These are phyloP conservation scores for Rhodotorula sp. DNA, from an alignment of 1,284 basidiomycete species.

Conservation along the genomic window DNA sequence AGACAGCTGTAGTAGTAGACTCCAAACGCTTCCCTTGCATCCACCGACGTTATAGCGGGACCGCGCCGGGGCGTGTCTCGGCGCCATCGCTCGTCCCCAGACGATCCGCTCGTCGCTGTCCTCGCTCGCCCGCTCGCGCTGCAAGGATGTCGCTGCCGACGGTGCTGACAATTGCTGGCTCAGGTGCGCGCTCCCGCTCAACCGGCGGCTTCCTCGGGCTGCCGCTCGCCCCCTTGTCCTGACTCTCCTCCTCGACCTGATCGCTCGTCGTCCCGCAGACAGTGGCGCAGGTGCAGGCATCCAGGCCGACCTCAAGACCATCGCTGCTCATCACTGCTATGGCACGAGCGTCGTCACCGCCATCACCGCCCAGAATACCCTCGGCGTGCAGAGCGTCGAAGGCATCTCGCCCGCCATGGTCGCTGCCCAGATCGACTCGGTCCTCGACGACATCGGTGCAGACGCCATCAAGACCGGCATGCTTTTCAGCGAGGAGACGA, in stretches of 20 bases:
- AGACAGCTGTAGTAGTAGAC: too few relatives aligned
- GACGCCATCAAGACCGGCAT: conserved; percentile 88
- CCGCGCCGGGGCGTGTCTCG: background rate
- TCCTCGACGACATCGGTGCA: conserved; percentile 74
- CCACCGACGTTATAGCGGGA: too few relatives aligned
- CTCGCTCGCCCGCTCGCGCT: background rate
- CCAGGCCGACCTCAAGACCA: conserved; percentile 73
- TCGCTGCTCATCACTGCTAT: conserved; percentile 64
- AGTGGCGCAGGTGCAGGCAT: conserved; percentile 67
- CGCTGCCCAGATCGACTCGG: conserved; percentile 63
- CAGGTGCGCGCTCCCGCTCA: conserved; percentile 36
- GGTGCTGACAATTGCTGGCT: conserved; percentile 73
- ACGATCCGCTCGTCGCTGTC: background rate
- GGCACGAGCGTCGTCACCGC: conserved; percentile 87
- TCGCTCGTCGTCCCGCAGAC: conserved; percentile 54
- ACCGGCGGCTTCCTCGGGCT: background rate
- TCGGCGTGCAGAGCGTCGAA: conserved; percentile 75
- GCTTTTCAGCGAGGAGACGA: conserved; percentile 59
- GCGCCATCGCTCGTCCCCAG: background rate
- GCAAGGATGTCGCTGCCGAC: conserved; percentile 45
- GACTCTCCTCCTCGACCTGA: background rate
- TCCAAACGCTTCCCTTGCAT: too few relatives aligned
- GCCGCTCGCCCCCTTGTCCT: background rate
- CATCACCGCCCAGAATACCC: conserved; percentile 87
- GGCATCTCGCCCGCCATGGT: conserved; percentile 48